A percentile compares a stretch with the other conserved stretches of the same genome.
These are phyloP conservation scores for Pilobolus umbonatus DNA, from an alignment of 192 early-diverging fungal genomes.

Conservation along the genomic window DNA sequence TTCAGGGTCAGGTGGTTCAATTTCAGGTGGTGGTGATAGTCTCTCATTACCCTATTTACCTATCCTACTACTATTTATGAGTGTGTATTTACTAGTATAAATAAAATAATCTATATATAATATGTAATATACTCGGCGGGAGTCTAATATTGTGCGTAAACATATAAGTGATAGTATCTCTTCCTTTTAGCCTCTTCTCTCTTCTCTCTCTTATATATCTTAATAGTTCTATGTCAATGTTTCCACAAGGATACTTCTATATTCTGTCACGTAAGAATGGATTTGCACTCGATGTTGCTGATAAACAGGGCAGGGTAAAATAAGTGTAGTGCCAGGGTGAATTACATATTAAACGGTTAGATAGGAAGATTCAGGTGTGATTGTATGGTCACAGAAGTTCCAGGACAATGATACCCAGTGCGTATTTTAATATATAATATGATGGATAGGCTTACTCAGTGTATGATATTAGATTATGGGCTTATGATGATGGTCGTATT, in stretches of 20 bases:
- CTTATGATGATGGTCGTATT: conserved; percentile 23
- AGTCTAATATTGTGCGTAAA: not conserved
- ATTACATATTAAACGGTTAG: no score
- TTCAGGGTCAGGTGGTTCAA: no score
- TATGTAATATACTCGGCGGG: no score
- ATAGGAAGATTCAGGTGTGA: conserved; percentile 28
- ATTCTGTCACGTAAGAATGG: conserved; percentile 34
- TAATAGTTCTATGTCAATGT: not conserved
- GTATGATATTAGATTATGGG: conserved; percentile 21
- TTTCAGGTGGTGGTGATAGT: no score
- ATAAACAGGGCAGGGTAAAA: conserved; percentile 29
- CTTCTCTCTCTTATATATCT: not conserved
- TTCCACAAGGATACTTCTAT: conserved; percentile 27
- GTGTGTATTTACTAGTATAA: no score
- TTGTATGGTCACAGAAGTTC: conserved; percentile 40
- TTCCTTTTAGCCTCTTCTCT: conserved; percentile 8
- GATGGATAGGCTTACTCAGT: not conserved
- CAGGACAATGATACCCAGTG: conserved; percentile 38
- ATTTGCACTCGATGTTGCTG: conserved; percentile 32
- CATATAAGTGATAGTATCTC: not conserved
- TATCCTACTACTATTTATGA: no score
- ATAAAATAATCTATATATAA: no score
- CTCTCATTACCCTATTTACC: no score
- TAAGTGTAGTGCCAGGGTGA: not conserved
- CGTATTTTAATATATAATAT: not conserved